Conservation (phyloP, 1,139 yeast species). For the Zygotorulaspora mrakii region DNA sequence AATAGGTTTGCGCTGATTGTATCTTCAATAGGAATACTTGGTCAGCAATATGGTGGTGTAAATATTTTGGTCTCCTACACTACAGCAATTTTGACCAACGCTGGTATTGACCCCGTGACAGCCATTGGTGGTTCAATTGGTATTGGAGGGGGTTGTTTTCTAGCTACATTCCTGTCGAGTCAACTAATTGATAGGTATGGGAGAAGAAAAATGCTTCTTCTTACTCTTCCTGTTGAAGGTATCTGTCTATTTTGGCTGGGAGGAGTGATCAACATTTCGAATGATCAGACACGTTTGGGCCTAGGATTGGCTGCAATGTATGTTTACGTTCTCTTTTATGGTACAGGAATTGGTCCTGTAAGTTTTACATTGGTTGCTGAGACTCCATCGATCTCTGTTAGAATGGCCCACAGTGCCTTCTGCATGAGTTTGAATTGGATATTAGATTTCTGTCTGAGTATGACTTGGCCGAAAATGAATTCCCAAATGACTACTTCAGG, state of each 20-base stretch:
- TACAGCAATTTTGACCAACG: conserved; percentile 47
- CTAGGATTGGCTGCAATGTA: conserved; percentile 48
- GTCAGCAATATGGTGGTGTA: conserved; percentile 60
- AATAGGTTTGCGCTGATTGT: conserved; percentile 54
- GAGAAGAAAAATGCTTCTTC: conserved; percentile 47
- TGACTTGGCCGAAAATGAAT: conserved; percentile 52
- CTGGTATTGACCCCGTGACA: conserved; percentile 44
- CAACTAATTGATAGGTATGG: conserved; percentile 55
- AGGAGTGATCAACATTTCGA: conserved; percentile 44
- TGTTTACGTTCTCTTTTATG: conserved; percentile 47
- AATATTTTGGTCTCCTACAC: conserved; percentile 54
- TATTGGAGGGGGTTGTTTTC: conserved; percentile 52
- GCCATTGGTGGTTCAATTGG: conserved; percentile 56
- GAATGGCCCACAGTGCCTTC: conserved; percentile 53
- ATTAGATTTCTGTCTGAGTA: conserved; percentile 51
- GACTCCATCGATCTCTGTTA: conserved; percentile 51
- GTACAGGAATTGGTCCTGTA: conserved; percentile 56
- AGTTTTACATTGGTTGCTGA: conserved; percentile 57
- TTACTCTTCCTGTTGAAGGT: conserved; percentile 51
- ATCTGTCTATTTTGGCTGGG: conserved; percentile 50
- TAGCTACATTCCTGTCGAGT: conserved; percentile 51
- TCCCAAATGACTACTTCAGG: conserved; percentile 48
- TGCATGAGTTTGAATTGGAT: conserved; percentile 57
- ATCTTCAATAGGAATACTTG: conserved; percentile 52
- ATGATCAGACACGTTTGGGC: conserved; percentile 43